Base-by-base conservation (phyloP, 805 yeast genomes). In the Candida adriatica region DNA sequence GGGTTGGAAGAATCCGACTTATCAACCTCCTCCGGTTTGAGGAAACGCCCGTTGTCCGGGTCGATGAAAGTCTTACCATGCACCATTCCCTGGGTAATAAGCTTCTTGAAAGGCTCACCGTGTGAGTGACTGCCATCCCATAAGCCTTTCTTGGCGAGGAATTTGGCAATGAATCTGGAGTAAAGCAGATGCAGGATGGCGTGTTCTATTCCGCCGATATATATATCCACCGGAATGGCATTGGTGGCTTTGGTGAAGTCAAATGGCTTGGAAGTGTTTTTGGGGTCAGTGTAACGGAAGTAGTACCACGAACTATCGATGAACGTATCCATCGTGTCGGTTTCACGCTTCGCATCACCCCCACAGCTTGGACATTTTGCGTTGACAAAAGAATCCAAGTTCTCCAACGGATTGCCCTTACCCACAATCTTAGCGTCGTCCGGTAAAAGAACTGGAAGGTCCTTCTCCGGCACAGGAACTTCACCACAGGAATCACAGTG, bases 251-350 rank as follows among this genome's bases (percentile, higher is more conserved):
- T 55, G 8, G 65, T 65, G 36, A 53, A 57, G 18, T 49, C 59
- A 48, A 90, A 86, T 2, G 85, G 82, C 24, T 51, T 42, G 0
- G 45, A 29, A 0, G 47, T 39, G 53, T 92, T 90, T 19, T 74
- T 59, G 0, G 94, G 64, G 53, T 92, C 97, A 3, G 79, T 58
- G 47, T 74, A 88, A 37, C 98, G 70, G 61, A 92, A 79, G 55
- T 72, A 84, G 56, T 92, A 92, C 98, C 98, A 92, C 4, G 96
- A 87, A 13, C 95, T 83, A 58, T 92, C 98, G 75, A 92, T 90
- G 51, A 92, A 92, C 0, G 98, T 92, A 52, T 92, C 98, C 98
- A 92, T 90, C 0, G 98, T 92, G 50, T 92, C 98, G 0, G 97
- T 85, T 43, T 92, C 98, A 47, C 98, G 70, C 35, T 70, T 75